phyloP scores from a whole-genome alignment of 441 rosid species.

The Erysimum cheiri region DNA sequence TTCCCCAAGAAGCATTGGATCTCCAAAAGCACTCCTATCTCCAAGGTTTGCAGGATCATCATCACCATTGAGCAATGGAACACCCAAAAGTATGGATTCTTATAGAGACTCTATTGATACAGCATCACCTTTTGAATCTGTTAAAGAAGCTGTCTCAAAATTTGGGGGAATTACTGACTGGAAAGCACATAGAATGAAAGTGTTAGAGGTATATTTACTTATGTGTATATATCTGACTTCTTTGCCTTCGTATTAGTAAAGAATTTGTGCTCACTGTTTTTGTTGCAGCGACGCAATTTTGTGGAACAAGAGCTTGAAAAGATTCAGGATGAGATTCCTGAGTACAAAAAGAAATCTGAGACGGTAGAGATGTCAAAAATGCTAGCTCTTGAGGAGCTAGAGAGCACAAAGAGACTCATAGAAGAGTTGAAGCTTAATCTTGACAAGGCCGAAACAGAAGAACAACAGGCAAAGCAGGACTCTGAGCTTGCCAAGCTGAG shows the following conservation, averaged over 20 bases:
- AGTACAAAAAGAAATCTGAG: slow-evolving; percentile 60
- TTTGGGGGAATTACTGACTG: slow-evolving; percentile 97
- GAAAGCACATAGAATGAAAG: slow-evolving; percentile 88
- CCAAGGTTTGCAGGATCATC: slow-evolving; percentile 41
- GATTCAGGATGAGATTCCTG: slow-evolving; percentile 72
- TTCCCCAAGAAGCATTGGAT: slow-evolving; percentile 41
- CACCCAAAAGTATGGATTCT: slow-evolving; percentile 47
- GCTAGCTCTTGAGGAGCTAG: slow-evolving; percentile 70
- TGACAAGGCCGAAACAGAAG: slow-evolving; percentile 88
- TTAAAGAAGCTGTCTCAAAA: slow-evolving; percentile 92
- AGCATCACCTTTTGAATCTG: slow-evolving; percentile 89
- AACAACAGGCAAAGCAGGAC: slow-evolving; percentile 88
- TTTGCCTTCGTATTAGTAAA: slow-evolving; percentile 2
- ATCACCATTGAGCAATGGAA: slow-evolving; percentile 41
- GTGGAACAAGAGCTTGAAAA: slow-evolving; percentile 81
- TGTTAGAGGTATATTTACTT: slow-evolving; percentile 63
- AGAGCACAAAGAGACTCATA: slow-evolving; percentile 74
- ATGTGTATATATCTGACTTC: background rate
- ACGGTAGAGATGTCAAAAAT: slow-evolving; percentile 64
- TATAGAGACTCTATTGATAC: slow-evolving; percentile 77
- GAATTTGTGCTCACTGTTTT: slow-evolving; percentile 10
- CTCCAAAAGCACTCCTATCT: slow-evolving; percentile 42
- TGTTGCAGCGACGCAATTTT: slow-evolving; percentile 61
- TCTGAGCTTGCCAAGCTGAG: slow-evolving; percentile 86
- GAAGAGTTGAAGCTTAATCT: slow-evolving; percentile 86